A percentile compares a stretch with the other conserved stretches of the same genome.
Conservation (phyloP, 2,329 filamentous ascomycete species). For the Diplodia scrobiculata region DNA sequence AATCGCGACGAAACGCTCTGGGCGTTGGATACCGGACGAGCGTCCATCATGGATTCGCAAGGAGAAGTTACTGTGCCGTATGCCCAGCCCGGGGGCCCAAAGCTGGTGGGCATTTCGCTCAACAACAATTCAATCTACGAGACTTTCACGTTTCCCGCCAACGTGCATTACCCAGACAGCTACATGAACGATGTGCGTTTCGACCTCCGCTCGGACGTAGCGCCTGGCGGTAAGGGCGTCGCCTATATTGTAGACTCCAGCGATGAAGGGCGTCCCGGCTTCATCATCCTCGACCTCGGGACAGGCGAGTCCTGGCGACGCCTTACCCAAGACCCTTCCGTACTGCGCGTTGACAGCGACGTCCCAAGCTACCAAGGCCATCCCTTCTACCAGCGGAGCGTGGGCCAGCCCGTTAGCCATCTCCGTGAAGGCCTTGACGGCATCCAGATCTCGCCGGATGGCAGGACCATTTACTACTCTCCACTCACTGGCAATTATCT, state of each 20-base stretch:
- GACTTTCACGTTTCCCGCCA: slow-evolving; percentile 53
- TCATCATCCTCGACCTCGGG: slow-evolving; percentile 55
- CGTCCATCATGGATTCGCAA: slow-evolving; percentile 43
- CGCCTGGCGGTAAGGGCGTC: slow-evolving; percentile 49
- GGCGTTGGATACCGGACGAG: slow-evolving; percentile 56
- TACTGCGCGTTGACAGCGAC: slow-evolving; percentile 45
- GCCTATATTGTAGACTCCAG: slow-evolving; percentile 57
- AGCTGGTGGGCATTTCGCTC: slow-evolving; percentile 55
- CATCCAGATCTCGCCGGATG: slow-evolving; percentile 53
- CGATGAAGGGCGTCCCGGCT: slow-evolving; percentile 50
- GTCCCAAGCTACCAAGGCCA: slow-evolving; percentile 52
- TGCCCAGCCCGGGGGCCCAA: slow-evolving; percentile 50
- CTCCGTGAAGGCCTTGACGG: slow-evolving; percentile 54
- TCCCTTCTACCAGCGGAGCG: slow-evolving; percentile 46
- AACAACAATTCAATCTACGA: slow-evolving; percentile 51
- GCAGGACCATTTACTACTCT: slow-evolving; percentile 51
- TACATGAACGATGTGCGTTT: slow-evolving; percentile 59
- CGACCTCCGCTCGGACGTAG: slow-evolving; percentile 49
- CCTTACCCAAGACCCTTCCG: slow-evolving; percentile 46
- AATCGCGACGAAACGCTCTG: slow-evolving; percentile 43
- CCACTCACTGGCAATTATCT: slow-evolving; percentile 49
- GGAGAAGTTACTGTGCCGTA: slow-evolving; percentile 47
- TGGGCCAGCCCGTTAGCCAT: slow-evolving; percentile 41
- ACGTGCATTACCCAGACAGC: slow-evolving; percentile 50
- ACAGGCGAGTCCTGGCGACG: slow-evolving; percentile 54